Base-by-base conservation (phyloP, 2,329 filamentous ascomycete species). In the Neurospora sp. region DNA sequence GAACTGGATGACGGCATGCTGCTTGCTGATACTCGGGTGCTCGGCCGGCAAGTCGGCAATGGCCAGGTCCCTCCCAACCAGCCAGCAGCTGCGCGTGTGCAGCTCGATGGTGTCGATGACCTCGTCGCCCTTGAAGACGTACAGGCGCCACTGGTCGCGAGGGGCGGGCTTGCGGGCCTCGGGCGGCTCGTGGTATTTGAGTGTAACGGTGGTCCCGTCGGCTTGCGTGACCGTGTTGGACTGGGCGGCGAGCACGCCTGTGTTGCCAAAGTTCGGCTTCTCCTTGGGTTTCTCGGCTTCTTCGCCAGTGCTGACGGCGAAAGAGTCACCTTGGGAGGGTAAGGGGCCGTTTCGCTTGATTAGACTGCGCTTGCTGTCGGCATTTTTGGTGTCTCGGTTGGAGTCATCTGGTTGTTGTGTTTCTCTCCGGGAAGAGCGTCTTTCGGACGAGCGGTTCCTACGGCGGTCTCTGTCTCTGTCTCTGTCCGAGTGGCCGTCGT, bases 1-100 rank as follows among this genome's bases (percentile, higher is more conserved):
- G 77, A 99, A 99, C 78, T 99, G 96, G 62, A 99, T 87, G 8
- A 94, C 96, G 0, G 95, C 95, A 79, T 99, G 96, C 81, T 99
- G 96, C 80, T 96, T 96, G 79, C 93, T 97, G 76, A 93, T 89
- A 79, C 93, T 97, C 0, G 94, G 93, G 78, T 99, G 95, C 77
- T 97, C 93, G 8, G 96, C 87, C 2, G 88, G 83, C 70, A 97
- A 83, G 78, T 99, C 96, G 2, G 92, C 93, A 3, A 99, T 90
- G 5, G 90, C 83, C 68, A 86, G 80, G 75, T 97, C 94, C 66
- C 94, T 86, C 0, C 96, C 96, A 8, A 97, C 83, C 33, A 99
- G 83, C 96, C 96, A 99, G 82, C 93, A 97, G 77, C 91, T 96
- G 71, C 92, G 89, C 69, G 84, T 81, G 70, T 87, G 85, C 67